Conservation (phyloP, 805 yeast species). For the Myxozyma lipomycoides region DNA sequence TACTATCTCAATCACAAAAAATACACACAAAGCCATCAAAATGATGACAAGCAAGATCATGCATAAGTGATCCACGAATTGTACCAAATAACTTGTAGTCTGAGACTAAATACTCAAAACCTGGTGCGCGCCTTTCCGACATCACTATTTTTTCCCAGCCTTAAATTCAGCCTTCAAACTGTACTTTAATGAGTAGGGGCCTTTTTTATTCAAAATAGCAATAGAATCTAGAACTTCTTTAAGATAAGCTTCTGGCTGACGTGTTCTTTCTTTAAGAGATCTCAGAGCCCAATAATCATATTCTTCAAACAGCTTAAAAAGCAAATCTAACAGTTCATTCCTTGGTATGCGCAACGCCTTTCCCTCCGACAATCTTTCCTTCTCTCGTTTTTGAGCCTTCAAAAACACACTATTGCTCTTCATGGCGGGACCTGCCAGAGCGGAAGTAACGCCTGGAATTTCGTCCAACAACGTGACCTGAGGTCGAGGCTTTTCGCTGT, state of each 20-base stretch:
- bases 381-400: conserved; percentile 35
- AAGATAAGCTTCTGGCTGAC: conserved; percentile 87
- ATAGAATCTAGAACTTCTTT: conserved; percentile 87
- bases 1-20: too few relatives aligned
- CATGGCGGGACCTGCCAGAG: conserved; percentile 81
- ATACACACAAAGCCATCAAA: too few relatives aligned
- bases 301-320: conserved; percentile 87
- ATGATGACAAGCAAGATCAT: too few relatives aligned
- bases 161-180: conserved; percentile 86
- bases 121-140: too few relatives aligned
- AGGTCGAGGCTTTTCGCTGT: conserved; percentile 45
- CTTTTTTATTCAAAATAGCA: conserved; percentile 85
- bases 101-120: too few relatives aligned
- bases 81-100: too few relatives aligned
- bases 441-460: conserved; percentile 81
- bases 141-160: conserved; percentile 31
- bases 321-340: conserved; percentile 80
- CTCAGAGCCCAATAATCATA: conserved; percentile 96
- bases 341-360: conserved; percentile 93
- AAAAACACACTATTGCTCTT: conserved; percentile 68
- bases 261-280: conserved; percentile 87
- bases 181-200: conserved; percentile 92
- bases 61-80: too few relatives aligned
- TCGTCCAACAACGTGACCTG: conserved; percentile 69
- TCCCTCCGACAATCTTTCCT: conserved; percentile 52